Evolutionary conservation across 2,329 filamentous ascomycete genomes (phyloP).

Genomic region (Claviceps monticola): DNA sequence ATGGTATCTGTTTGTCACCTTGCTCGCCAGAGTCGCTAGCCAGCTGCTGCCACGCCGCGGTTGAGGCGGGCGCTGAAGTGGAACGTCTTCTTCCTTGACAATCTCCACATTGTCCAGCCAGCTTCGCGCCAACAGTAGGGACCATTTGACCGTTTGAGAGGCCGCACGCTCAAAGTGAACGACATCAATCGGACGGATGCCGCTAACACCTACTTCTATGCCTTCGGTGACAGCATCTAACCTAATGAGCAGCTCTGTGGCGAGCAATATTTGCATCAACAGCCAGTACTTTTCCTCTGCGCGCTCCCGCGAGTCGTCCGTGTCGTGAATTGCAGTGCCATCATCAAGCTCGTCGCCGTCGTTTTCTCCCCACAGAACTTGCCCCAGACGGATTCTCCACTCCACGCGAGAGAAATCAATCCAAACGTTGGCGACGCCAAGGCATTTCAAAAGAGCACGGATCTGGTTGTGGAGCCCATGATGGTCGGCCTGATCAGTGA

Average conservation of each 20-base stretch:
- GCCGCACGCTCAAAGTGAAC: conserved; percentile 48
- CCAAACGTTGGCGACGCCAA: conserved; percentile 55
- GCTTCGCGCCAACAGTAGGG: conserved; percentile 45
- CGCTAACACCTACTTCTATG: conserved; percentile 38
- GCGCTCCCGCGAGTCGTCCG: conserved; percentile 33
- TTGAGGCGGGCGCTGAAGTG: conserved; percentile 5
- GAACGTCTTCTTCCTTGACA: conserved; percentile 25
- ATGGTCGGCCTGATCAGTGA: conserved; percentile 43
- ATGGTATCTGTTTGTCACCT: conserved; percentile 30
- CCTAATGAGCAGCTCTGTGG: conserved; percentile 51
- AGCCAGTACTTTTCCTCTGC: conserved; percentile 54
- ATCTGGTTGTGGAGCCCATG: conserved; percentile 58
- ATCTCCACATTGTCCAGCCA: conserved; percentile 58
- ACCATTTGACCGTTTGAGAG: conserved; percentile 51
- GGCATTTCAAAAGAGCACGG: conserved; percentile 49
- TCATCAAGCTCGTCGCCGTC: conserved; percentile 39
- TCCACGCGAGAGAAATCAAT: conserved; percentile 62
- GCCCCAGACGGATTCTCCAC: conserved; percentile 60
- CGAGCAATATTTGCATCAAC: conserved; percentile 48
- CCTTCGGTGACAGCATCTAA: conserved; percentile 49
- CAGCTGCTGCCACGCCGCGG: conserved; percentile 25
- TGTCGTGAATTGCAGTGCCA: conserved; percentile 35
- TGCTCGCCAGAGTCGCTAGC: conserved; percentile 44
- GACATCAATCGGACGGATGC: conserved; percentile 41
- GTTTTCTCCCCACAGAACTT: conserved; percentile 51